Evolutionary conservation across 2,329 filamentous ascomycete genomes (phyloP), one percentile per base, ranked within the genome.

Genomic region (Xenoacremonium recifei): DNA sequence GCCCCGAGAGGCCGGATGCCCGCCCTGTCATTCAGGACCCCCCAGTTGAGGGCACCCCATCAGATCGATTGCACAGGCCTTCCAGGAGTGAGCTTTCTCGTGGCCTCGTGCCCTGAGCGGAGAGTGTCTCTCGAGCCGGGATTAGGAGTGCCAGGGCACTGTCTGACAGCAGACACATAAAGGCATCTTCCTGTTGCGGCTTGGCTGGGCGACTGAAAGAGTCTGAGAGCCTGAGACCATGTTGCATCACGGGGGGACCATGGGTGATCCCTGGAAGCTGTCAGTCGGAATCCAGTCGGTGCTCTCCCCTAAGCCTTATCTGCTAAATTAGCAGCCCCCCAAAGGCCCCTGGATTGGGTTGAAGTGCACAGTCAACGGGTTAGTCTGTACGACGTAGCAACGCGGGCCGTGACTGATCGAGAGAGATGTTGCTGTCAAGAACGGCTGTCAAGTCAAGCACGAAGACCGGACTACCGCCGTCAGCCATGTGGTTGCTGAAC

Each of bases 1-100:
- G n/a, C n/a, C n/a, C n/a, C n/a, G n/a, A n/a, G n/a, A n/a, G 23
- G 13, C n/a, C 29, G 7, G 17, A 40, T 30, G 35, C 39, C 39
- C 47, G 40, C 36, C 43, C 31, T 42, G 32, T 31, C 32, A 42
- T 45, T 36, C 48, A 31, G 33, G 19, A 32, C 27, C 42, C 41
- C 44, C 54, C 52, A 42, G 43, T 39, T 29, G 33, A 47, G 23
- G 42, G 42, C 39, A 38, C 45, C 51, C 50, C 55, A 55, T 54
- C 49, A 55, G 49, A 57, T 54, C 48, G 52, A 25, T n/a, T n/a
- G n/a, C n/a, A n/a, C n/a, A n/a, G n/a, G n/a, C n/a, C n/a, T n/a
- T n/a, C n/a, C n/a, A n/a, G n/a, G n/a, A n/a, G n/a, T n/a, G n/a
- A n/a, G 23, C 23, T 13, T 27, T 13, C 23, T 27, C 23, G 23